Evolutionary conservation across 129 eudicot genomes (phyloP).

Genomic region (Saussurea involucrata): DNA sequence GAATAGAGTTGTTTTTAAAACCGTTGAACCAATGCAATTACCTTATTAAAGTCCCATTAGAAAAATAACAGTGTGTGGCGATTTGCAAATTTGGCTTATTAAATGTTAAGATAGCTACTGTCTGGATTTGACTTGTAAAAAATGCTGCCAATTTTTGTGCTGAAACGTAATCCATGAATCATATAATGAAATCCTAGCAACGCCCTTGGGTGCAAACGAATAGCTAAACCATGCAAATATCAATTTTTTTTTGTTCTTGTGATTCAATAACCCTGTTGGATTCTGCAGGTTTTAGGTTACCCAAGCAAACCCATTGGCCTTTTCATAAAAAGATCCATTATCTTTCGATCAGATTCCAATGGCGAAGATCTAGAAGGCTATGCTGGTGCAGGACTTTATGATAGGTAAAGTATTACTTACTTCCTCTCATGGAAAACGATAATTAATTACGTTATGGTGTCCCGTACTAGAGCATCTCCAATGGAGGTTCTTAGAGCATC

Average conservation of each 20-base stretch:
- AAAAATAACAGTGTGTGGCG: background rate
- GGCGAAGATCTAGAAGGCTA: conserved; percentile 98
- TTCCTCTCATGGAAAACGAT: background rate
- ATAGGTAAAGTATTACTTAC: conserved; percentile 49
- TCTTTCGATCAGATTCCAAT: conserved; percentile 95
- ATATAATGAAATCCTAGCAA: background rate
- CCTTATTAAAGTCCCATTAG: background rate
- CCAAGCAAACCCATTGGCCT: conserved; percentile 99
- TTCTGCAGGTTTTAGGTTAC: conserved; percentile 79
- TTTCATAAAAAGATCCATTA: conserved; percentile 75
- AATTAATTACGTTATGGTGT: background rate
- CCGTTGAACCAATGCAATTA: background rate
- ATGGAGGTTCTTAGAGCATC: background rate
- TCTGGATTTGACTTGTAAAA: background rate
- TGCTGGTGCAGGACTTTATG: conserved; percentile 99
- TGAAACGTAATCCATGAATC: background rate
- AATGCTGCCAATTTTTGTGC: background rate
- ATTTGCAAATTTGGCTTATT: background rate
- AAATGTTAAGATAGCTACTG: background rate
- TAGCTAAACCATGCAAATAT: background rate
- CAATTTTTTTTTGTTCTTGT: background rate
- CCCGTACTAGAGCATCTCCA: background rate
- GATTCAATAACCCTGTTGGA: background rate
- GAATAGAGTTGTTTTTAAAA: background rate
- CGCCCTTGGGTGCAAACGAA: background rate